A percentile compares a stretch with the other conserved stretches of the same genome.
phyloP scores from a whole-genome alignment of 1,139 yeast species.

The Kodamaea fungicola region DNA sequence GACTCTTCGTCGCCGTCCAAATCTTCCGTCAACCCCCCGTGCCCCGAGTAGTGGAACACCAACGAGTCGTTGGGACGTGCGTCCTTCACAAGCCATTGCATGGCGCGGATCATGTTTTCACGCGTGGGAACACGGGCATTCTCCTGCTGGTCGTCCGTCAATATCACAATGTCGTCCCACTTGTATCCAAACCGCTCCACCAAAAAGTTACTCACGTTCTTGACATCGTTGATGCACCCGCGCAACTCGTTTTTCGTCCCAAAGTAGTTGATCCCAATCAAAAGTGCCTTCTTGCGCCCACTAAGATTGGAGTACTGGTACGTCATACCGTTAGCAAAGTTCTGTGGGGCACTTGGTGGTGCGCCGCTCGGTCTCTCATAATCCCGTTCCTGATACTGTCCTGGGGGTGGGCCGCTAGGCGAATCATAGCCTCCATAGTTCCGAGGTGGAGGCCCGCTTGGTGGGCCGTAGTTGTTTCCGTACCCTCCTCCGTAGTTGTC shows the following conservation, averaged over 20 bases:
- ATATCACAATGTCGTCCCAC: slow-evolving; percentile 76
- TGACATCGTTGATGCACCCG: slow-evolving; percentile 86
- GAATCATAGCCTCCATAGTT: slow-evolving; percentile 1
- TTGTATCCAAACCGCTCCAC: slow-evolving; percentile 61
- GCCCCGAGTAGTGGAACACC: slow-evolving; percentile 90
- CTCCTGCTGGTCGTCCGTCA: slow-evolving; percentile 73
- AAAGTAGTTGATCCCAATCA: slow-evolving; percentile 84
- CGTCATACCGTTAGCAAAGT: slow-evolving; percentile 20
- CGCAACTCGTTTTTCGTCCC: slow-evolving; percentile 67
- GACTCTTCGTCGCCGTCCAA: slow-evolving; percentile 87
- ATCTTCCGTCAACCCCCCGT: slow-evolving; percentile 84
- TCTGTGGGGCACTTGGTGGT: slow-evolving; percentile 19
- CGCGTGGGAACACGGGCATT: slow-evolving; percentile 68
- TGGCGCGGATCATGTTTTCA: slow-evolving; percentile 77
- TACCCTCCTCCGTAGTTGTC: slow-evolving; percentile 9
- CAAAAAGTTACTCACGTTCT: slow-evolving; percentile 58
- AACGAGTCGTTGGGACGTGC: slow-evolving; percentile 85
- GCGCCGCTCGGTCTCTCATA: slow-evolving; percentile 8
- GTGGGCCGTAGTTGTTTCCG: no score
- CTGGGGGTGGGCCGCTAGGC: slow-evolving; percentile 11
- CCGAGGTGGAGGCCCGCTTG: slow-evolving; percentile 4
- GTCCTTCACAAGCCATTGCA: slow-evolving; percentile 84
- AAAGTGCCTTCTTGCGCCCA: slow-evolving; percentile 75
- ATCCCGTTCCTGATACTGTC: not conserved
- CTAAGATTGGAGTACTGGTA: slow-evolving; percentile 67